Base-by-base conservation (phyloP, 2,329 filamentous ascomycete species). In the Colletotrichum cereale region DNA sequence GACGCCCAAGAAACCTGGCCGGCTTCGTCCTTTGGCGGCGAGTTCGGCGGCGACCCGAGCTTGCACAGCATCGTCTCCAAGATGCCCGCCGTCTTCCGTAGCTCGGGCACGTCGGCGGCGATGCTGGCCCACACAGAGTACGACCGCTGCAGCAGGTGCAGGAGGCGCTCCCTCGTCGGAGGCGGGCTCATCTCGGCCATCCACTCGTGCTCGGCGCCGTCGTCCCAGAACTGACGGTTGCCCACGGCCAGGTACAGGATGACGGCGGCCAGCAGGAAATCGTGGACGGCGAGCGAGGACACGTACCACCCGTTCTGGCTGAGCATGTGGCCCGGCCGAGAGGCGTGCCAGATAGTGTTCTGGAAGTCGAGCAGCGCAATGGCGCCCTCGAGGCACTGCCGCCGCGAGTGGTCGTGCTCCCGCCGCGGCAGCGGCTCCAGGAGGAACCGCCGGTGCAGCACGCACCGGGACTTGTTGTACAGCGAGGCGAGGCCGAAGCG, bases 221-320 rank as follows among this genome's bases (percentile, higher is more conserved):
- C 75, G 10, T 85, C 82, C 44, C 77, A 75, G 70, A 84, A 85
- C 48, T 77, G 77, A 26, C 83, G 80, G 75, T 83, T 85, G 73
- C 85, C 83, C 31, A 86, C 76, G 24, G 86, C 79, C 24, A 91
- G 79, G 72, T 88, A 91, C 4, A 92, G 75, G 18, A 91, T 84
- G 84, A 90, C 89, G 66, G 87, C 85, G 0, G 89, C 89, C 2
- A 91, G 83, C 62, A 92, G 80, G 62, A 89, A 91, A 76, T 92
- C 89, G 62, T 90, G 88, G 62, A 88, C 84, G 14, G 86, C 85
- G 5, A 91, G 79, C 0, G 87, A 87, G 3, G 85, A 86, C 26
- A 90, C 77, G 74, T 90, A 90, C 86, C 88, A 90, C 6, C 84
- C 83, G 47, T 87, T 84, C 38, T 83, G 80, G 72, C 83, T 81